A percentile compares a stretch with the other conserved stretches of the same genome.
These are phyloP conservation scores for Lipomyces yamanashiensis DNA, from an alignment of 805 yeast genomes.

Conservation along the genomic window DNA sequence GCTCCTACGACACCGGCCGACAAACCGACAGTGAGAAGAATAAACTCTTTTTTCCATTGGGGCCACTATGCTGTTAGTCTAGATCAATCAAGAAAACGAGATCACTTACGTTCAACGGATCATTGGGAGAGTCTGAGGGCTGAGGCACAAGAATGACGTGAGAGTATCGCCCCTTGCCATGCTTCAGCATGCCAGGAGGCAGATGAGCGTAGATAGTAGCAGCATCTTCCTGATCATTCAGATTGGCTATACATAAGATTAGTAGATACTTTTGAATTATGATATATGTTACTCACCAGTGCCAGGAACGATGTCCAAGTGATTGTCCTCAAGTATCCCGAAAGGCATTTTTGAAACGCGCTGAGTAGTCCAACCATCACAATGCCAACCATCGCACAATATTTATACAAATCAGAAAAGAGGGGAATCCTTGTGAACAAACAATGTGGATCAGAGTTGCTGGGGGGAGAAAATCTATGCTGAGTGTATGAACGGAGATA, in stretches of 20 bases:
- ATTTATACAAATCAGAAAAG: too few species aligned
- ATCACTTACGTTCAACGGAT: conserved; percentile 55
- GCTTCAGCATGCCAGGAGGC: conserved; percentile 7
- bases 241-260: background rate
- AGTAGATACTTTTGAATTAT: background rate
- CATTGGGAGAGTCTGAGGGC: conserved; percentile 69
- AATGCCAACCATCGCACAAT: too few species aligned
- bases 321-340: conserved; percentile 11
- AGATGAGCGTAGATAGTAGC: conserved; percentile 9
- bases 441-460: too few species aligned
- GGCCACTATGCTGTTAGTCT: conserved; percentile 4
- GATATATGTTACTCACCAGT: background rate
- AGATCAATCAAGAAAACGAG: background rate
- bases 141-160: conserved; percentile 62
- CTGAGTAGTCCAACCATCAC: background rate
- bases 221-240: conserved; percentile 15
- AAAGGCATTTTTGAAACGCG: conserved; percentile 3
- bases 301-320: conserved; percentile 12
- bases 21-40: conserved; percentile 7
- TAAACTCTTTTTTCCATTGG: conserved; percentile 11
- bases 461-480: too few species aligned
- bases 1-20: conserved; percentile 17
- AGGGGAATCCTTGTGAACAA: too few species aligned
- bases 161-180: conserved; percentile 47
- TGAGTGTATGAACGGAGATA: too few species aligned